Evolutionary conservation across 1,139 yeast species (phyloP).

Genomic region (Scheffersomyces illinoinensis): DNA sequence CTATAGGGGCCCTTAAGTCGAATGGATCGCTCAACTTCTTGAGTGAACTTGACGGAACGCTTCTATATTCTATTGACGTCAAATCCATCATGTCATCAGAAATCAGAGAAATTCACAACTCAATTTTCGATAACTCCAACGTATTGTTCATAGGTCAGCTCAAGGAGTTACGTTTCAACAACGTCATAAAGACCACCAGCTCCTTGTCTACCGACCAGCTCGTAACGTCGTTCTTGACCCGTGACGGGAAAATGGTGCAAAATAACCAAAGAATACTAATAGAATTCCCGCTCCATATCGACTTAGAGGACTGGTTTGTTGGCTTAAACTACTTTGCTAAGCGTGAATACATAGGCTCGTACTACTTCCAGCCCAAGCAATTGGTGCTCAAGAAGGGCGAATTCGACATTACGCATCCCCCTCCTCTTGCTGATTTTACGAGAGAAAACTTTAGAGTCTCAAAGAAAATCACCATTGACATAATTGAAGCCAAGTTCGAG

Average conservation of each 20-base stretch:
- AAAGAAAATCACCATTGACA: slow-evolving; percentile 54
- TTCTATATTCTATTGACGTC: slow-evolving; percentile 64
- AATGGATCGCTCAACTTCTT: slow-evolving; percentile 66
- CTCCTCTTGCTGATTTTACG: slow-evolving; percentile 22
- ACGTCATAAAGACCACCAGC: slow-evolving; percentile 35
- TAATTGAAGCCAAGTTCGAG: slow-evolving; percentile 68
- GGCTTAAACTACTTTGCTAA: slow-evolving; percentile 69
- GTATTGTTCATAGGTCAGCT: slow-evolving; percentile 61
- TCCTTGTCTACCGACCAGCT: slow-evolving; percentile 23
- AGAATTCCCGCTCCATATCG: slow-evolving; percentile 69
- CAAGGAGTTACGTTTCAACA: slow-evolving; percentile 50
- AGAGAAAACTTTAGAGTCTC: slow-evolving; percentile 54
- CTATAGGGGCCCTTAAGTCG: slow-evolving; percentile 71
- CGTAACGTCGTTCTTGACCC: slow-evolving; percentile 24
- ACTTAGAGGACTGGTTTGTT: slow-evolving; percentile 82
- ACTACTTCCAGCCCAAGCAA: slow-evolving; percentile 3
- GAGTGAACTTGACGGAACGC: slow-evolving; percentile 65
- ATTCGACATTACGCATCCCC: neutral
- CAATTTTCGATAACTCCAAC: slow-evolving; percentile 62
- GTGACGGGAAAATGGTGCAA: slow-evolving; percentile 35
- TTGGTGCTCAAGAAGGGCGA: neutral
- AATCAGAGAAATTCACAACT: slow-evolving; percentile 65
- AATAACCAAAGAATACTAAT: slow-evolving; percentile 50
- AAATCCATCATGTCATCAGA: slow-evolving; percentile 60
- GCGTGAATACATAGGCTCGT: slow-evolving; percentile 54